A percentile compares a stretch with the other conserved stretches of the same genome.
phyloP scores from a whole-genome alignment of 108 stramenopile genomes.

The Skeletonema menzelii region DNA sequence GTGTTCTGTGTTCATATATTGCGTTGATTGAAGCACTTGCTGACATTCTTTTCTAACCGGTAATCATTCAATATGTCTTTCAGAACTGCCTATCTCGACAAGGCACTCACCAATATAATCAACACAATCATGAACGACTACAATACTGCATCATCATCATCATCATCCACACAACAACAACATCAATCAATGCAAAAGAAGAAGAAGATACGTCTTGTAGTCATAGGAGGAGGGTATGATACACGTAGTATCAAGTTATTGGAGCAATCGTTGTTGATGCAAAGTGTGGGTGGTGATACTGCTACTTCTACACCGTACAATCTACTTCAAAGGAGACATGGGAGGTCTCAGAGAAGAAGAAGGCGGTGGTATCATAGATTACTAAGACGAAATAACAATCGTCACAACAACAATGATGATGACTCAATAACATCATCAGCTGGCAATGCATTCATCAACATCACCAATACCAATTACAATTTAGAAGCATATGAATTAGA shows the following conservation, averaged over 20 bases:
- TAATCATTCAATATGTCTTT: neutral
- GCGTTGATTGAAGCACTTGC: neutral
- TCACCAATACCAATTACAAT: slow-evolving; percentile 16
- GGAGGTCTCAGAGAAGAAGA: neutral
- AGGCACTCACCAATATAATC: slow-evolving; percentile 45
- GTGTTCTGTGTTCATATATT: neutral
- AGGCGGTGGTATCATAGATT: neutral
- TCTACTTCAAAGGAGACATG: neutral
- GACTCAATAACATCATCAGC: neutral
- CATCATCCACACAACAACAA: neutral
- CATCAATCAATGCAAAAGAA: neutral
- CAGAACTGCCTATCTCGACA: slow-evolving; percentile 73
- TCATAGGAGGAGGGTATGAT: slow-evolving; percentile 81
- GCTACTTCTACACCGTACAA: neutral
- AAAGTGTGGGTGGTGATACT: slow-evolving; percentile 11
- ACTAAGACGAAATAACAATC: slow-evolving; percentile 1
- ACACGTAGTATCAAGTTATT: slow-evolving; percentile 58
- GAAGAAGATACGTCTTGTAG: slow-evolving; percentile 55
- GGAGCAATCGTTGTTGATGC: slow-evolving; percentile 26
- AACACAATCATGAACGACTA: neutral
- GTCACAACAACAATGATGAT: neutral
- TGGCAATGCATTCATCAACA: slow-evolving; percentile 19
- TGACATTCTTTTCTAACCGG: neutral
- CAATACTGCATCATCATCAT: neutral
- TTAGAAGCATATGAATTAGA: slow-evolving; percentile 60